Evolutionary conservation across 2,329 filamentous ascomycete species (phyloP).

Genomic region (Calonectria henricotiae): DNA sequence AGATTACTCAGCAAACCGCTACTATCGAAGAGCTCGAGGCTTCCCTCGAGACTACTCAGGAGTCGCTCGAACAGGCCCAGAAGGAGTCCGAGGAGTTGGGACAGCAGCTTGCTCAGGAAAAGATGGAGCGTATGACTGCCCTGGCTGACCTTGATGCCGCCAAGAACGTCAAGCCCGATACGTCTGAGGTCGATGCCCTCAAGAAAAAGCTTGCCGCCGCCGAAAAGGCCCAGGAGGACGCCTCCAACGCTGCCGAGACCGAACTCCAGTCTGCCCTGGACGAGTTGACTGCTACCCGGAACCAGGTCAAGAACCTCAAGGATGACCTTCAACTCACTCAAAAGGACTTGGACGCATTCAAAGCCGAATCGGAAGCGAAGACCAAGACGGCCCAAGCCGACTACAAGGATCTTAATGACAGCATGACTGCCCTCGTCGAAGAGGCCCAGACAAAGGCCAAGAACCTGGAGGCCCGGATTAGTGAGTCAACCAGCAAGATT

Average conservation of each 20-base stretch:
- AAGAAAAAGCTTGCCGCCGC: conserved; percentile 67
- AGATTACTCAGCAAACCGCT: conserved; percentile 57
- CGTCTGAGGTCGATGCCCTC: conserved; percentile 69
- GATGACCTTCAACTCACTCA: conserved; percentile 66
- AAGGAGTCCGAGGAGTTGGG: conserved; percentile 67
- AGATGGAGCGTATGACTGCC: conserved; percentile 74
- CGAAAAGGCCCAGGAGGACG: conserved; percentile 66
- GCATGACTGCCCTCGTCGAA: conserved; percentile 73
- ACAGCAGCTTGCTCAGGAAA: conserved; percentile 71
- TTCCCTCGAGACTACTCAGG: conserved; percentile 60
- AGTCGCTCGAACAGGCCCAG: conserved; percentile 64
- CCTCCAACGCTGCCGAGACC: conserved; percentile 56
- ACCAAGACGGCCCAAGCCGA: conserved; percentile 73
- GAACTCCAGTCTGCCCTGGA: conserved; percentile 57
- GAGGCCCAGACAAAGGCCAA: conserved; percentile 72
- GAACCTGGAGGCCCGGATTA: conserved; percentile 67
- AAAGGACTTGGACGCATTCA: conserved; percentile 71
- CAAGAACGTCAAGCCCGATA: conserved; percentile 72
- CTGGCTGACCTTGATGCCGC: conserved; percentile 75
- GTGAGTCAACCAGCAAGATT: conserved; percentile 63
- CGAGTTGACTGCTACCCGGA: conserved; percentile 59
- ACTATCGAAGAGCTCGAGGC: conserved; percentile 58
- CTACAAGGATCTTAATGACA: conserved; percentile 76
- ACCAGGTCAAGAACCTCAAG: conserved; percentile 53
- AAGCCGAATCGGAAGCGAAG: conserved; percentile 67